These are phyloP conservation scores for Flagelloscypha sp. DNA, from an alignment of 768 basidiomycete genomes.

Conservation along the genomic window DNA sequence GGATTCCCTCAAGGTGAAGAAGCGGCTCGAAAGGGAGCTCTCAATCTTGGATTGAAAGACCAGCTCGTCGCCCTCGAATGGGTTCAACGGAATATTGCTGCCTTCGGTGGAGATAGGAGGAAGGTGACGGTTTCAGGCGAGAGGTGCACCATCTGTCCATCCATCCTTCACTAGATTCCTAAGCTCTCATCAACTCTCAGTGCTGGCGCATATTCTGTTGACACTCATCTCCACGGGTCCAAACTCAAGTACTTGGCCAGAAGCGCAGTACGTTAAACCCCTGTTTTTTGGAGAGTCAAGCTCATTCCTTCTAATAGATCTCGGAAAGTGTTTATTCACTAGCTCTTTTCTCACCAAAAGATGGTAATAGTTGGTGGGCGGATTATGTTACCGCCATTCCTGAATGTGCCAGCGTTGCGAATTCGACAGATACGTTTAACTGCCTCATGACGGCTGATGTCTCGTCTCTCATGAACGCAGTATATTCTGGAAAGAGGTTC, in stretches of 20 bases:
- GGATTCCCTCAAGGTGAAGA: conserved; percentile 38
- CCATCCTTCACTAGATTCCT: too few relatives aligned
- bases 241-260: conserved; percentile 24
- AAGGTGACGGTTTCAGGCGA: conserved; percentile 32
- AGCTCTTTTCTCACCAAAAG: too few relatives aligned
- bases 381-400: conserved; percentile 5
- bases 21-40: conserved; percentile 27
- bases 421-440: too few relatives aligned
- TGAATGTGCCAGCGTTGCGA: too few relatives aligned
- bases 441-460: too few relatives aligned
- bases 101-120: conserved; percentile 52
- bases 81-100: conserved; percentile 52
- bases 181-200: too few relatives aligned
- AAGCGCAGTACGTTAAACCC: conserved; percentile 30
- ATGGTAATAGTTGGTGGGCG: too few relatives aligned
- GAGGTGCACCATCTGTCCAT: too few relatives aligned
- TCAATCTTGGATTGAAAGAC: conserved; percentile 42
- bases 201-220: conserved; percentile 42
- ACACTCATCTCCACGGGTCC: conserved; percentile 29
- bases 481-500: conserved; percentile 23
- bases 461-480: conserved; percentile 14
- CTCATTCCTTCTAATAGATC: too few relatives aligned
- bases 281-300: too few relatives aligned
- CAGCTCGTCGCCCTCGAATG: conserved; percentile 37
- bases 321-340: too few relatives aligned